Percentiles rank a stretch among this genome's conserved stretches.
Evolutionary conservation across 805 yeast genomes (phyloP).

Genomic region (Debaryomyces maramus): DNA sequence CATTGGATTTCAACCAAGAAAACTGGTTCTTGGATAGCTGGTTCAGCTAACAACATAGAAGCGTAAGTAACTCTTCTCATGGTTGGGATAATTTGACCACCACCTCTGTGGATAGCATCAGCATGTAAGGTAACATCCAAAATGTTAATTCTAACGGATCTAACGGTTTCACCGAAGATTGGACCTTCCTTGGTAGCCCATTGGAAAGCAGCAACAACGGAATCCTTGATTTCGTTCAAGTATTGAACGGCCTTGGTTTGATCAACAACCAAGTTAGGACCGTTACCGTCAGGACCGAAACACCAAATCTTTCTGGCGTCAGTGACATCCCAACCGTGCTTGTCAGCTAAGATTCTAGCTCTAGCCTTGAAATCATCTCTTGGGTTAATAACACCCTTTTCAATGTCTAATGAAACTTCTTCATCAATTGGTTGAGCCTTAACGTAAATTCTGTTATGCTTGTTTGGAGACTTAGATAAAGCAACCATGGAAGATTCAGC

Average conservation of each 20-base stretch:
- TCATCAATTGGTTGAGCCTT: constrained; percentile 96
- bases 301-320: constrained; percentile 99
- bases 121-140: constrained; percentile 99
- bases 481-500: constrained; percentile 94
- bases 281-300: constrained; percentile 99
- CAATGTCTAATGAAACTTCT: constrained; percentile 90
- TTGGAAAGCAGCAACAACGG: constrained; percentile 99
- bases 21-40: constrained; percentile 98
- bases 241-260: constrained; percentile 99
- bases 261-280: constrained; percentile 98
- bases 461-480: constrained; percentile 98
- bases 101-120: constrained; percentile 99
- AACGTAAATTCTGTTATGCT: constrained; percentile 99
- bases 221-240: constrained; percentile 98
- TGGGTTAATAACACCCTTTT: constrained; percentile 86
- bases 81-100: constrained; percentile 99
- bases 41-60: constrained; percentile 96
- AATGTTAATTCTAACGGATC: constrained; percentile 96
- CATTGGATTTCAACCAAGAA: constrained; percentile 99
- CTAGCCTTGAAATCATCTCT: constrained; percentile 98
- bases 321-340: constrained; percentile 98
- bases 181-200: constrained; percentile 99
- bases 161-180: constrained; percentile 91
- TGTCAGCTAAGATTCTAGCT: constrained; percentile 98
- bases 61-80: constrained; percentile 99